phyloP scores from a whole-genome alignment of 2,329 filamentous ascomycete species.

The Sporothrix luriei region DNA sequence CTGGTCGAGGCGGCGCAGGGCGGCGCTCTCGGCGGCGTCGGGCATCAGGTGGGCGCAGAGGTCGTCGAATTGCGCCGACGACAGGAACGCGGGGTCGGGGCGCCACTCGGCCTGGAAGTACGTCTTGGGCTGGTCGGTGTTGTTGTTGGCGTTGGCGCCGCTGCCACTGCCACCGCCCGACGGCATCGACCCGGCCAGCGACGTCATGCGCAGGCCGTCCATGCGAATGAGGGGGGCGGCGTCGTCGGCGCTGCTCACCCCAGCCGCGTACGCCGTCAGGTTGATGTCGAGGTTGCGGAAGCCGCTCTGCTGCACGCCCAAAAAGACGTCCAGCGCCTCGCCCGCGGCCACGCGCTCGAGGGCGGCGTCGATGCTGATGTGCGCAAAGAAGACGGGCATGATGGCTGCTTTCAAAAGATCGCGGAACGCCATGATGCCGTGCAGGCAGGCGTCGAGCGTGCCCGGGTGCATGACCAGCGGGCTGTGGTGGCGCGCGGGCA shows the following conservation, averaged over 20 bases:
- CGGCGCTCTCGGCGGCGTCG: constrained; percentile 25
- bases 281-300: constrained; percentile 36
- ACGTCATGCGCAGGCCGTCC: constrained; percentile 36
- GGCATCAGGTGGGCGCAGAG: constrained; percentile 34
- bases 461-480: constrained; percentile 36
- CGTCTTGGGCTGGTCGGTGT: constrained; percentile 31
- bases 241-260: too few species aligned
- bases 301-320: constrained; percentile 33
- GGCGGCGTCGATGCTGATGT: constrained; percentile 32
- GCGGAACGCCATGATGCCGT: constrained; percentile 37
- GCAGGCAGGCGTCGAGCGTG: constrained; percentile 37
- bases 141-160: not conserved
- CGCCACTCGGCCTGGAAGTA: constrained; percentile 35
- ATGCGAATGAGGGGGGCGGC: constrained; percentile 32
- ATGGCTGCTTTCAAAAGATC: constrained; percentile 35
- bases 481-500: constrained; percentile 35
- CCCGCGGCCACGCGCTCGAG: constrained; percentile 26
- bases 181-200: constrained; percentile 33
- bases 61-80: constrained; percentile 30
- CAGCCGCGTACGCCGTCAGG: constrained; percentile 31
- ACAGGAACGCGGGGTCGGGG: constrained; percentile 33
- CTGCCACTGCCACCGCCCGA: not conserved
- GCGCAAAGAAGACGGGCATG: constrained; percentile 36
- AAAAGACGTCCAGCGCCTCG: constrained; percentile 29
- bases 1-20: constrained; percentile 34